Percentiles rank a stretch among this genome's conserved stretches.
Conservation (phyloP, 1,139 yeast genomes). For the Diutina scorzettiae region DNA sequence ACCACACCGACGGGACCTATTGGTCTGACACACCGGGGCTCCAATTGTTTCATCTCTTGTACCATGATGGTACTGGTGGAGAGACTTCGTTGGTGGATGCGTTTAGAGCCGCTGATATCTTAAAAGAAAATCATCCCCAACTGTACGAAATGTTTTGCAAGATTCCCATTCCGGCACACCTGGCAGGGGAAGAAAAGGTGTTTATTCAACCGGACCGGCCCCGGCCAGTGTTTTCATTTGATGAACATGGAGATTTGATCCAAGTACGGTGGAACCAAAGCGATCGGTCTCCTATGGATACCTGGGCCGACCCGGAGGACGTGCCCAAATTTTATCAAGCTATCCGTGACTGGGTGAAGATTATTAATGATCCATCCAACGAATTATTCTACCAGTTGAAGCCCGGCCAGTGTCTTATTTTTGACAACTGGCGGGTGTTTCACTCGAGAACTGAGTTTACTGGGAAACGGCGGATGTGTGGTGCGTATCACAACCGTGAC, state of each 20-base stretch:
- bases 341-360: constrained; percentile 42
- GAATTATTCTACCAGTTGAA: constrained; percentile 45
- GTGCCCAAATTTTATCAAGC: constrained; percentile 51
- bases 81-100: constrained; percentile 63
- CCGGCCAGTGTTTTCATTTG: constrained; percentile 51
- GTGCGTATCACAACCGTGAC: constrained; percentile 63
- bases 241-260: constrained; percentile 38
- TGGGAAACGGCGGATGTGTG: constrained; percentile 65
- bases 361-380: constrained; percentile 39
- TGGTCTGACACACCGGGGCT: constrained; percentile 72
- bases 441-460: constrained; percentile 55
- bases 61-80: constrained; percentile 64
- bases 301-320: constrained; percentile 41
- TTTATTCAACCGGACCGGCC: constrained; percentile 54
- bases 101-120: constrained; percentile 45
- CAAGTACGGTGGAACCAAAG: constrained; percentile 73
- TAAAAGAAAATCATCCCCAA: constrained; percentile 39
- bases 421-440: constrained; percentile 69
- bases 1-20: constrained; percentile 72
- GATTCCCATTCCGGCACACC: constrained; percentile 58
- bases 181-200: constrained; percentile 62
- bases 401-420: constrained; percentile 61
- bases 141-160: constrained; percentile 41
- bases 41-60: constrained; percentile 58
- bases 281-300: constrained; percentile 58